A percentile compares a stretch with the other conserved stretches of the same genome.
These are phyloP conservation scores for Nadsonia commutata DNA, from an alignment of 1,139 yeast species.

Conservation along the genomic window DNA sequence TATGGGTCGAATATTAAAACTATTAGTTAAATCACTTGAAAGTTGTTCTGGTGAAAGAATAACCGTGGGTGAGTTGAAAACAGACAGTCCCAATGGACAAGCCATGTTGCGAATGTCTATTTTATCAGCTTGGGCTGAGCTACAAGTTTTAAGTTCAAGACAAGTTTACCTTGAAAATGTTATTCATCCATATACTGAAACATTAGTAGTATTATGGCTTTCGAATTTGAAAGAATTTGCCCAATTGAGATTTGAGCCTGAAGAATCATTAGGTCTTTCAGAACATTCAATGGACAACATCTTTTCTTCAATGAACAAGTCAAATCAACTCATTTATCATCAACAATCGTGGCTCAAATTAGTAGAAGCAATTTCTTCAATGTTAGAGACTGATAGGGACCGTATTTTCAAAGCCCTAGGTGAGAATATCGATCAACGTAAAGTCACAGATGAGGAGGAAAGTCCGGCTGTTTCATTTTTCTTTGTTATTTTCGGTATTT, in stretches of 20 bases:
- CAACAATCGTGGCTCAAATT: constrained; percentile 66
- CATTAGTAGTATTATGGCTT: constrained; percentile 69
- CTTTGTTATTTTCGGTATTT: constrained; percentile 70
- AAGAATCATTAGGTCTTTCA: constrained; percentile 20
- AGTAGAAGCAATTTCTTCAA: constrained; percentile 59
- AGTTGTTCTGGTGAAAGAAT: constrained; percentile 29
- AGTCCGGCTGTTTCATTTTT: constrained; percentile 62
- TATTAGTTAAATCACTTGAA: constrained; percentile 55
- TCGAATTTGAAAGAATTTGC: constrained; percentile 63
- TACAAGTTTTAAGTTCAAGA: constrained; percentile 36
- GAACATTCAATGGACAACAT: constrained; percentile 20
- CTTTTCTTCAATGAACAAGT: constrained; percentile 19
- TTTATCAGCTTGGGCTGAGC: constrained; percentile 79
- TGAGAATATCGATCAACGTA: constrained; percentile 14
- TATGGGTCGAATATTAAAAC: constrained; percentile 47
- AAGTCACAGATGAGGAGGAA: constrained; percentile 17
- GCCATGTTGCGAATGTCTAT: constrained; percentile 55
- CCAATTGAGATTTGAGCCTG: constrained; percentile 46
- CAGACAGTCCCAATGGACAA: constrained; percentile 28
- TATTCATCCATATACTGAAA: constrained; percentile 42
- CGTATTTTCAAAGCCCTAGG: constrained; percentile 32
- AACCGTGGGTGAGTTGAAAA: constrained; percentile 30
- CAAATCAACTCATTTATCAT: constrained; percentile 33
- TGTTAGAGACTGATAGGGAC: constrained; percentile 38
- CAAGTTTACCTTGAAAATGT: constrained; percentile 29